phyloP scores from a whole-genome alignment of 164 flowering plant genomes.

The Vitis cinerea region DNA sequence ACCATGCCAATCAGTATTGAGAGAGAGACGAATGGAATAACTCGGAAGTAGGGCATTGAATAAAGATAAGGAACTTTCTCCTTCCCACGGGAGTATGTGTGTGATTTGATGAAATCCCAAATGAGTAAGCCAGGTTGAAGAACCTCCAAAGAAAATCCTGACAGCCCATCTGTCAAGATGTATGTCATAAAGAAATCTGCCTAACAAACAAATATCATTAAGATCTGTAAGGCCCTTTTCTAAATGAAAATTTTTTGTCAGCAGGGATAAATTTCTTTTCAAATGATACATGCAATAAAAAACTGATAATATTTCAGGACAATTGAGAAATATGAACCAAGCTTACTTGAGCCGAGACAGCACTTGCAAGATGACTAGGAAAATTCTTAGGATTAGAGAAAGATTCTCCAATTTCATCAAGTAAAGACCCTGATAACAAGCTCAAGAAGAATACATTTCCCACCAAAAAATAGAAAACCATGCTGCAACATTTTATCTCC shows the following conservation, averaged over 20 bases:
- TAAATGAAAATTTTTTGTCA: not conserved
- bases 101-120: conserved; percentile 51
- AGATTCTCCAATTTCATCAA: conserved; percentile 78
- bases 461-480: conserved; percentile 89
- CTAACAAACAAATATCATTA: conserved; percentile 24
- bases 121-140: conserved; percentile 72
- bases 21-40: conserved; percentile 64
- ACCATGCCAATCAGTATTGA: conserved; percentile 78
- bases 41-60: conserved; percentile 67
- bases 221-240: not conserved
- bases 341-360: conserved; percentile 84
- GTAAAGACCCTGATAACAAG: conserved; percentile 82
- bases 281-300: not conserved
- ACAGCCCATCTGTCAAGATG: conserved; percentile 73
- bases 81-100: conserved; percentile 45
- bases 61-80: conserved; percentile 62
- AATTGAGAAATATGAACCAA: not conserved
- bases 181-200: conserved; percentile 92
- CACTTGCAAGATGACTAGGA: conserved; percentile 82
- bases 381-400: conserved; percentile 62
- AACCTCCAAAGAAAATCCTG: conserved; percentile 83
- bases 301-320: not conserved
- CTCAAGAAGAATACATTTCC: conserved; percentile 90
- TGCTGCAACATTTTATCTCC: conserved; percentile 81
- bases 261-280: too few species aligned